Conservation (phyloP, 2,329 filamentous ascomycete species). For the Zymoseptoria crescenta region DNA sequence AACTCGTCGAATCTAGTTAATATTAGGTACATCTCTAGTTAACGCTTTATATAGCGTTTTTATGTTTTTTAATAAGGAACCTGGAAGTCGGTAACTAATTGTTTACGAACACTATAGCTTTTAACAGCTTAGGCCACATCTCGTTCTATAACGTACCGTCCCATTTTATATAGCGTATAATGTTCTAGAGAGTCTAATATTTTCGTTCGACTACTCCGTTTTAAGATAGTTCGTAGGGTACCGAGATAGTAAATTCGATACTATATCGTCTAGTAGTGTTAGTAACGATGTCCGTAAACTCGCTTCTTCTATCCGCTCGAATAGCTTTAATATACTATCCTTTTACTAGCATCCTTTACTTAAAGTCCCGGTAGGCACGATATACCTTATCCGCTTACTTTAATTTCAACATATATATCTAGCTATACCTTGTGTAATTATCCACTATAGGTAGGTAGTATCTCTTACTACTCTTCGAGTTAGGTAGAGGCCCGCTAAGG, state of each 20-base stretch:
- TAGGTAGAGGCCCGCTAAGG: background rate
- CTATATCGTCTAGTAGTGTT: background rate
- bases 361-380: background rate
- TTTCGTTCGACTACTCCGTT: background rate
- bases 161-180: slow-evolving; percentile 1
- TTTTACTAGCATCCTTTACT: no score
- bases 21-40: background rate
- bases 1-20: background rate
- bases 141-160: no score
- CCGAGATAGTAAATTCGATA: background rate
- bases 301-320: background rate
- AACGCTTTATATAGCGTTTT: background rate
- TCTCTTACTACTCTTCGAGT: background rate
- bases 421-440: background rate
- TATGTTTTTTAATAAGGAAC: background rate
- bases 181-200: slow-evolving; percentile 1
- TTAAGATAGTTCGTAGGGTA: background rate
- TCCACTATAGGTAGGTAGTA: background rate
- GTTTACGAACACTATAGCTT: background rate
- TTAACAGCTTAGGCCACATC: no score
- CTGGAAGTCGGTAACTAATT: background rate
- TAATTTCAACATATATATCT: background rate
- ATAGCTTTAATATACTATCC: background rate
- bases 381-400: background rate
- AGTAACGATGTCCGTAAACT: background rate